phyloP scores from a whole-genome alignment of 129 eudicot species.

The Dittrichia graveolens region DNA sequence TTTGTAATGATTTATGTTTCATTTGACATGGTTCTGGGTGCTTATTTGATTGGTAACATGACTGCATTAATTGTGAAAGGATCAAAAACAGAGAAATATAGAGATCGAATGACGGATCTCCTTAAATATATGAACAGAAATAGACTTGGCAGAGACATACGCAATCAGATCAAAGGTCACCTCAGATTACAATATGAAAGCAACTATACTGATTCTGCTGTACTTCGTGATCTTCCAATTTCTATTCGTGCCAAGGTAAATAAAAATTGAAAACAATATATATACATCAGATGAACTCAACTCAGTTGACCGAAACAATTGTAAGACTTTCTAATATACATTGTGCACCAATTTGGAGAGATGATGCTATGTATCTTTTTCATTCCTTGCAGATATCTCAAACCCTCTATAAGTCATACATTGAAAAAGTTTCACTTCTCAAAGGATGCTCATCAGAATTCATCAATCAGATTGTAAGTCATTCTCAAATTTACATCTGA shows the following conservation, averaged over 20 bases:
- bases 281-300: neutral
- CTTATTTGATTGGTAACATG: slow-evolving; percentile 99
- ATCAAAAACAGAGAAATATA: slow-evolving; percentile 87
- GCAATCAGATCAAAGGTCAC: slow-evolving; percentile 90
- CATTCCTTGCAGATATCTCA: slow-evolving; percentile 76
- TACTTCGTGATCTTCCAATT: slow-evolving; percentile 87
- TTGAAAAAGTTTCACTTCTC: slow-evolving; percentile 70
- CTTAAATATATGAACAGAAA: slow-evolving; percentile 92
- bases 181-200: slow-evolving; percentile 86
- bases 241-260: slow-evolving; percentile 93
- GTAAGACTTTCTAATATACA: neutral
- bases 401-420: slow-evolving; percentile 58
- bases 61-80: slow-evolving; percentile 96
- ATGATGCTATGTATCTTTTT: neutral
- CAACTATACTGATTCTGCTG: slow-evolving; percentile 77
- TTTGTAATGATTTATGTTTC: slow-evolving; percentile 88
- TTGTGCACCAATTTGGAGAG: too few species aligned
- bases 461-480: slow-evolving; percentile 89
- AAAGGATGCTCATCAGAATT: slow-evolving; percentile 83
- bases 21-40: slow-evolving; percentile 92
- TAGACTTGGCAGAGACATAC: slow-evolving; percentile 72
- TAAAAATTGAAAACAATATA: too few species aligned
- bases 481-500: neutral
- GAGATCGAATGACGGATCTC: slow-evolving; percentile 92
- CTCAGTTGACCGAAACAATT: too few species aligned